phyloP scores from a whole-genome alignment of 495 filamentous ascomycete species.

The Pyrenula aspistea region DNA sequence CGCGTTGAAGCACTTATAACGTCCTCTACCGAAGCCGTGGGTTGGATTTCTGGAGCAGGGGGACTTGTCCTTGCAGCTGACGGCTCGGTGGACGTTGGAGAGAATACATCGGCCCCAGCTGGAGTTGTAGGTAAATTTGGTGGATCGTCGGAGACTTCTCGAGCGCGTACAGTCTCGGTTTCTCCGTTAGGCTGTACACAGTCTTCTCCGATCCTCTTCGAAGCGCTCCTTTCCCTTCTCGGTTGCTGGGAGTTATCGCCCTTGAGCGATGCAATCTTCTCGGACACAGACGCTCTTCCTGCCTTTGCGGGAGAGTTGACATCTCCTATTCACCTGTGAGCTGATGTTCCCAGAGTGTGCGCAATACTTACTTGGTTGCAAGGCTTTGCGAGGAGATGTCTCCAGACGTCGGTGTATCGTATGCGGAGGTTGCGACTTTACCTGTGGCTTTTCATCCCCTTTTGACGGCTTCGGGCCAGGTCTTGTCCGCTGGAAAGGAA shows the following conservation, averaged over 20 bases:
- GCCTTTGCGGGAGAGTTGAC: constrained; percentile 24
- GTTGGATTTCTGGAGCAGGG: constrained; percentile 41
- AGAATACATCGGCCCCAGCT: constrained; percentile 16
- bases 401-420: constrained; percentile 6
- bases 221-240: no score
- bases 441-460: background rate
- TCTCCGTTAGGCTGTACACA: no score
- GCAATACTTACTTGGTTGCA: constrained; percentile 45
- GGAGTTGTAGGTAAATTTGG: constrained; percentile 9
- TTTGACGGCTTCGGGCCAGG: background rate
- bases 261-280: constrained; percentile 10
- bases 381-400: constrained; percentile 29
- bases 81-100: constrained; percentile 20
- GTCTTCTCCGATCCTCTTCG: no score
- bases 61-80: constrained; percentile 37
- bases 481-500: constrained; percentile 31
- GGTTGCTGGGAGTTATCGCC: no score
- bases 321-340: constrained; percentile 2
- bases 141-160: constrained; percentile 8
- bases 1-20: constrained; percentile 34
- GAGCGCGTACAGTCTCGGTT: no score
- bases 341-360: constrained; percentile 45
- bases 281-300: constrained; percentile 3
- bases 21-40: constrained; percentile 11
- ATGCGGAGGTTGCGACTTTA: constrained; percentile 4